phyloP scores from a whole-genome alignment of 495 filamentous ascomycete genomes.

The Penicillium simplicissimum region DNA sequence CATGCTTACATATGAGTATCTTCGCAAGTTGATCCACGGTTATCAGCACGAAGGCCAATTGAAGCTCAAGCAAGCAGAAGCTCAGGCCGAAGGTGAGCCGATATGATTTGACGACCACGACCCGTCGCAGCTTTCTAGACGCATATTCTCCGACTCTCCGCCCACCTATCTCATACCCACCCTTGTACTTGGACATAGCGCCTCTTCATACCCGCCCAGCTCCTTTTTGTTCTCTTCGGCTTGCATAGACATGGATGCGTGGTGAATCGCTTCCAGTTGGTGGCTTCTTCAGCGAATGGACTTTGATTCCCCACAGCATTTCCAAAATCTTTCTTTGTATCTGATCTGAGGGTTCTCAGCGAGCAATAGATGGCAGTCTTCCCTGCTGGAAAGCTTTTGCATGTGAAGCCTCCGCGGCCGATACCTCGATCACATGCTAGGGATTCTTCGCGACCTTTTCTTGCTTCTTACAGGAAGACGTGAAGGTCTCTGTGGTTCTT shows the following conservation, averaged over 20 bases:
- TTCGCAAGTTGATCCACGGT: constrained; percentile 59
- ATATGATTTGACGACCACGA: constrained; percentile 25
- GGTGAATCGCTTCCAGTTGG: constrained; percentile 13
- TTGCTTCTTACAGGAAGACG: background rate
- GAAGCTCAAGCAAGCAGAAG: constrained; percentile 34
- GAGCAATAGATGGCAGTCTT: constrained; percentile 19
- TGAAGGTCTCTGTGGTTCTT: constrained; percentile 1
- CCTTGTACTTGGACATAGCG: background rate
- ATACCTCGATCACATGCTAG: constrained; percentile 23
- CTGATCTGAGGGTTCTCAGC: constrained; percentile 17
- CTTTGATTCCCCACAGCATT: constrained; percentile 17
- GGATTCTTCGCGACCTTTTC: constrained; percentile 9
- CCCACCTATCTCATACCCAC: constrained; percentile 4
- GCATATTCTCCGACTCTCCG: background rate
- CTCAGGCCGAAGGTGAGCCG: constrained; percentile 14
- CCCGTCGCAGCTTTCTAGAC: constrained; percentile 6
- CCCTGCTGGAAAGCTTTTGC: constrained; percentile 10
- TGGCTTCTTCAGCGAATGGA: constrained; percentile 17
- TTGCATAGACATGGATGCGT: constrained; percentile 27
- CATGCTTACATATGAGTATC: constrained; percentile 93
- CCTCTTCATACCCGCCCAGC: background rate
- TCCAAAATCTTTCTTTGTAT: constrained; percentile 8
- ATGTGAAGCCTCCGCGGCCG: constrained; percentile 18
- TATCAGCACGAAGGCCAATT: constrained; percentile 52
- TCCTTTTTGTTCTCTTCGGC: constrained; percentile 4